These are phyloP conservation scores for Penicillium paradoxum DNA, from an alignment of 495 filamentous ascomycete genomes.

Conservation along the genomic window DNA sequence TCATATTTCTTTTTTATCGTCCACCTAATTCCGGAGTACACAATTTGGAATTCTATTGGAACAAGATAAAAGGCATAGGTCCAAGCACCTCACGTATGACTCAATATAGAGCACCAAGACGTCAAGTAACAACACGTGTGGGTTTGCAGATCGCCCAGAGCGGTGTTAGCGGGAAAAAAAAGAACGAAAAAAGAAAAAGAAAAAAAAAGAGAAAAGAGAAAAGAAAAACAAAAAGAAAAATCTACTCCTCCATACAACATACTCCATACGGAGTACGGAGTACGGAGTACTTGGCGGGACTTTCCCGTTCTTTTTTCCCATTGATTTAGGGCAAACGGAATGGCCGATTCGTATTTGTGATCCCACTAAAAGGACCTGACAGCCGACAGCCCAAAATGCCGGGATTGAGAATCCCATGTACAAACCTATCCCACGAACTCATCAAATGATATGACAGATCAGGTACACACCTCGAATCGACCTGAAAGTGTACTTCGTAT, in stretches of 20 bases:
- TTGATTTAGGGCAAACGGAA: background rate
- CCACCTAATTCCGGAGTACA: too few species aligned
- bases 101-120: constrained; percentile 7
- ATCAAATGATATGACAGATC: too few species aligned
- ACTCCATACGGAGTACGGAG: too few species aligned
- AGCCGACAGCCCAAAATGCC: constrained; percentile 10
- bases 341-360: constrained; percentile 11
- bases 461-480: background rate
- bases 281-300: constrained; percentile 1
- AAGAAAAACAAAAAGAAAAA: too few species aligned
- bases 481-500: too few species aligned
- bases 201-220: constrained; percentile 1
- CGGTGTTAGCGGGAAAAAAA: constrained; percentile 4
- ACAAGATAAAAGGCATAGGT: background rate
- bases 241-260: too few species aligned
- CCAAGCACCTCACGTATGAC: constrained; percentile 7
- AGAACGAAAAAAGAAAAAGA: constrained; percentile 6
- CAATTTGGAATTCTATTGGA: background rate
- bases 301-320: background rate
- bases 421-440: too few species aligned
- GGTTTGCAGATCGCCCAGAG: constrained; percentile 27
- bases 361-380: background rate
- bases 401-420: background rate
- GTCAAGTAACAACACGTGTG: constrained; percentile 25
- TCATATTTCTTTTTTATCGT: background rate